These are phyloP conservation scores for Blepharisma undulans DNA, from an alignment of 169 alveolate species.

Conservation along the genomic window DNA sequence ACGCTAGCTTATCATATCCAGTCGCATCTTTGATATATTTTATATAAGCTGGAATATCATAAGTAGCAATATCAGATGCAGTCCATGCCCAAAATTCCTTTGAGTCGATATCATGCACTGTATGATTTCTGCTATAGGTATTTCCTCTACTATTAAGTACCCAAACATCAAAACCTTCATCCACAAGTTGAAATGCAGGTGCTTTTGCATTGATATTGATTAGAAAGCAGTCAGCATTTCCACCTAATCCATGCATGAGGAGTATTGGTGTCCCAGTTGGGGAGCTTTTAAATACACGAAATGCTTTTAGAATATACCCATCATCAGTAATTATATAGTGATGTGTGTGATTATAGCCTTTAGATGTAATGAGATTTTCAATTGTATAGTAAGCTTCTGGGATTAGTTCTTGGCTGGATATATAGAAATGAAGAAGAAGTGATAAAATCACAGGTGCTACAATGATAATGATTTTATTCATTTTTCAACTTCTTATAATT, in stretches of 20 bases:
- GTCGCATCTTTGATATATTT: conserved; percentile 49
- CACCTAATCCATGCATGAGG: conserved; percentile 61
- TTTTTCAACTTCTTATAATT: not conserved
- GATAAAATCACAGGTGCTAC: not conserved
- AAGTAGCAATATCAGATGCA: conserved; percentile 48
- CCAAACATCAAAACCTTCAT: conserved; percentile 77
- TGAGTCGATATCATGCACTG: conserved; percentile 37
- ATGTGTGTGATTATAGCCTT: conserved; percentile 45
- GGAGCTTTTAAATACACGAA: conserved; percentile 66
- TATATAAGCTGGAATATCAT: conserved; percentile 62
- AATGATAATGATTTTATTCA: not conserved
- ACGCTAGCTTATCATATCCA: conserved; percentile 49
- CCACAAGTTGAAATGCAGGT: conserved; percentile 60
- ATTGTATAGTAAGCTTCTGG: not conserved
- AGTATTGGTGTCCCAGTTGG: conserved; percentile 49
- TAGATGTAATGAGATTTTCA: not conserved
- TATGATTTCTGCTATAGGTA: conserved; percentile 62
- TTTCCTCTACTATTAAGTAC: conserved; percentile 74
- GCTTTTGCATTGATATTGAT: conserved; percentile 47
- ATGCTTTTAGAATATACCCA: conserved; percentile 65
- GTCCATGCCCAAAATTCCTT: conserved; percentile 54
- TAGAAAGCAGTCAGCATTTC: conserved; percentile 69
- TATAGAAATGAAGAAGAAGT: not conserved
- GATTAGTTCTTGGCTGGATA: not conserved
- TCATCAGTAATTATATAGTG: conserved; percentile 65